phyloP scores from a whole-genome alignment of 345 rosid genomes.

The Erodium maritimum region DNA sequence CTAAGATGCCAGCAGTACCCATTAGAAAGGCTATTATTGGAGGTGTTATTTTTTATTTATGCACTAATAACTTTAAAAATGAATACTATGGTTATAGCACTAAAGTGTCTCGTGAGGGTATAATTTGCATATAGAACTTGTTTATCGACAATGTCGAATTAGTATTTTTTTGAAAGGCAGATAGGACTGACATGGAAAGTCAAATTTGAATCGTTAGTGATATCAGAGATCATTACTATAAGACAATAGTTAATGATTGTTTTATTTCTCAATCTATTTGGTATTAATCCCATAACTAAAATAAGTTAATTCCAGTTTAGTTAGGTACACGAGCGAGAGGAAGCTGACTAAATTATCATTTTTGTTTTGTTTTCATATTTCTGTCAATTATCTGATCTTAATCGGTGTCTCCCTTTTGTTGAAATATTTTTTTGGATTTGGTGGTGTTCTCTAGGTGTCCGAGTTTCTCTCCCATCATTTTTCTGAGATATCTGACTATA shows the following conservation, averaged over 20 bases:
- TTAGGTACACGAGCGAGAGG: neutral
- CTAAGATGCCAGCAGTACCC: neutral
- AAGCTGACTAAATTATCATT: neutral
- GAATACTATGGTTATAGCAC: neutral
- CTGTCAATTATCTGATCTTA: neutral
- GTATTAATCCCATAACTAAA: neutral
- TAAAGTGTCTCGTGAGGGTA: neutral
- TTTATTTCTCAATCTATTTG: neutral
- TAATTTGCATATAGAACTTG: neutral
- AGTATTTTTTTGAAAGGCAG: neutral
- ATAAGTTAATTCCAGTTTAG: neutral
- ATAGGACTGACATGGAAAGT: neutral
- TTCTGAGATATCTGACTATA: constrained; percentile 84
- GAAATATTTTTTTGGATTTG: constrained; percentile 3
- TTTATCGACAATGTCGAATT: neutral
- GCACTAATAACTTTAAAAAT: neutral
- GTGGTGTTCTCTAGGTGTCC: constrained; percentile 45
- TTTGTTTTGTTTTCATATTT: neutral
- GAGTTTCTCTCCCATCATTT: constrained; percentile 87
- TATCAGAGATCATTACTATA: neutral
- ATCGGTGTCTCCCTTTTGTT: neutral
- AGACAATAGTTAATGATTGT: neutral
- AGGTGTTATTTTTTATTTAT: neutral
- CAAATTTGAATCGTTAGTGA: neutral
- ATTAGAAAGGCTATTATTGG: neutral